phyloP scores from a whole-genome alignment of 306 rosid species.

The Rubus idaeus region DNA sequence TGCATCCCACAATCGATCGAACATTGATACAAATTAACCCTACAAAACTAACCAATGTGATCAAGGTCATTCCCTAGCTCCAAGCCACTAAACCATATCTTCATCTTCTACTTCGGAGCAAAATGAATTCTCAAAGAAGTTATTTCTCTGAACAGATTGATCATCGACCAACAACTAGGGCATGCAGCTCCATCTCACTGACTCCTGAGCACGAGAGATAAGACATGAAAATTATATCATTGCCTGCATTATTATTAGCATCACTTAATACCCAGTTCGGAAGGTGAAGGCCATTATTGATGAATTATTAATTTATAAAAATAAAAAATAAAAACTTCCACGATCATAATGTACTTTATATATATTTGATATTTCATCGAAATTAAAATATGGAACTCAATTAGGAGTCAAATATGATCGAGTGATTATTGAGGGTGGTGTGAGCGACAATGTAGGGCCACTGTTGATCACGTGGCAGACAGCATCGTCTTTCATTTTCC shows the following conservation, averaged over 20 bases:
- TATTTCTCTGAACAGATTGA: too few species aligned
- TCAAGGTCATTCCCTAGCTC: too few species aligned
- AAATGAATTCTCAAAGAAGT: too few species aligned
- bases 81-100: too few species aligned
- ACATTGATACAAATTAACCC: not conserved
- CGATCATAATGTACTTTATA: not conserved
- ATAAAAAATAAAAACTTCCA: not conserved
- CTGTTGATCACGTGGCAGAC: constrained; percentile 96
- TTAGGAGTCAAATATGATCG: constrained; percentile 6
- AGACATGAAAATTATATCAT: constrained; percentile 28
- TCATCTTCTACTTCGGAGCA: too few species aligned
- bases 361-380: not conserved
- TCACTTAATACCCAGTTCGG: constrained; percentile 33
- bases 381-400: constrained; percentile 1
- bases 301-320: constrained; percentile 16
- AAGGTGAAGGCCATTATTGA: constrained; percentile 41
- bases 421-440: constrained; percentile 31
- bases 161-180: not conserved
- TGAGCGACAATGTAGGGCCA: constrained; percentile 72
- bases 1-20: not conserved
- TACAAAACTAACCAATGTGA: too few species aligned
- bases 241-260: constrained; percentile 39
- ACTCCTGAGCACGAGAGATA: constrained; percentile 18
- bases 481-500: constrained; percentile 38
- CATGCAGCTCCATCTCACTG: constrained; percentile 24